Base-by-base conservation (phyloP, 768 basidiomycete genomes). In the Pisolithus albus region DNA sequence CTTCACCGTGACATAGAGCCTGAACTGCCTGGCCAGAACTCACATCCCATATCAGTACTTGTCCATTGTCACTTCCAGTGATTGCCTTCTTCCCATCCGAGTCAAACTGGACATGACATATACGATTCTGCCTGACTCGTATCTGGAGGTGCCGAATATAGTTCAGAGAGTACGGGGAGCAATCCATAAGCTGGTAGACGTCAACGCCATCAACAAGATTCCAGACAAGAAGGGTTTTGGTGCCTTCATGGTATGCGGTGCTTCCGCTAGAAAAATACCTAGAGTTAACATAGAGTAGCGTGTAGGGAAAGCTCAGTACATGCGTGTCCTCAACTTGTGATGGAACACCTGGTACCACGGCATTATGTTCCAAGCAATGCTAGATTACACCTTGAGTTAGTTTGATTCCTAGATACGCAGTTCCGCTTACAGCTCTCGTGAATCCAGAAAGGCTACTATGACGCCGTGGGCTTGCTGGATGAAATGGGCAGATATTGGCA, bases 361-460 rank as follows among this genome's bases (percentile, higher is more conserved):
- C 16, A 34, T 18, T 4, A 51, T 36, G 18, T 44, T 51, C 50
- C 50, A 51, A 11, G 50, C 42, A 9, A 51, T 45, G 18, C 50
- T 51, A 13, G 5, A n/a, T 26, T 10, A 10, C 18, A 39, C 21
- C 21, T 23, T 24, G 18, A 6, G 15, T n/a, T n/a, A 15, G 23
- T 11, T 16, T 24, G 8, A 16, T 16, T n/a, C 30, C 8, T 30
- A 30, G n/a, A 34, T 7, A 18, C 7, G 15, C n/a, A 13, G 10
- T 9, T 30, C 30, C 3, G 8, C 26, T n/a, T 28, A 43, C 50
- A 51, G 32, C 39, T 51, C 50, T 30, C 30, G 24, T 9, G 50
- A 40, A 26, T 51, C 50, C 24, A 51, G 19, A 34, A 44, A 43
- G 28, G 40, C 13, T 15, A 51, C 16, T 24, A 51, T 30, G 4